These are phyloP conservation scores for Beauveria brongniartii DNA, from an alignment of 2,329 filamentous ascomycete genomes.

Conservation along the genomic window DNA sequence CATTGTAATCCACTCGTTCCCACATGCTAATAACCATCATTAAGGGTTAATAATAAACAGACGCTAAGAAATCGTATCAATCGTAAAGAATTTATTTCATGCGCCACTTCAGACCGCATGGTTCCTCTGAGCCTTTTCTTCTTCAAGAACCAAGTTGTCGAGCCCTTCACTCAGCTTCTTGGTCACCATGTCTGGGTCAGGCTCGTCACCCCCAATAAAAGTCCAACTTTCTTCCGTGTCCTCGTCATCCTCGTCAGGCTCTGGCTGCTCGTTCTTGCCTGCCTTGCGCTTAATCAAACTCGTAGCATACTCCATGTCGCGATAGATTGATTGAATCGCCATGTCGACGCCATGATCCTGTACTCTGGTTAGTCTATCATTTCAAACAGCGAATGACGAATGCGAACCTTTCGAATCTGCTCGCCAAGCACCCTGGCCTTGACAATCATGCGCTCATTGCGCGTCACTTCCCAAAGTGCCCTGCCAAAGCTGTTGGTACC, in stretches of 20 bases:
- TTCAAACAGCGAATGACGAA: neutral
- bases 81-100: neutral
- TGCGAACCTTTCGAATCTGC: constrained; percentile 72
- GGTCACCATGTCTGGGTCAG: constrained; percentile 35
- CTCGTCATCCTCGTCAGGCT: constrained; percentile 37
- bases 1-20: neutral
- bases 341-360: constrained; percentile 85
- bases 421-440: constrained; percentile 78
- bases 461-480: constrained; percentile 84
- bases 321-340: constrained; percentile 88
- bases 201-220: constrained; percentile 59
- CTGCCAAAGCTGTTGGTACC: constrained; percentile 79
- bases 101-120: constrained; percentile 12
- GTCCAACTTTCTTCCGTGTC: constrained; percentile 84
- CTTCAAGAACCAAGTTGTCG: constrained; percentile 14
- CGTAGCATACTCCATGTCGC: constrained; percentile 87
- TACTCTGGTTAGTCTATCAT: constrained; percentile 19
- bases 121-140: constrained; percentile 19
- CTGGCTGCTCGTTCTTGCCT: constrained; percentile 37
- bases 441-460: constrained; percentile 82
- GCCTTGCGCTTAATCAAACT: constrained; percentile 65
- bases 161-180: constrained; percentile 32
- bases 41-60: neutral
- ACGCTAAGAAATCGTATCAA: neutral
- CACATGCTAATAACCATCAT: neutral